Base-by-base conservation (phyloP, 441 rosid species). In the Arabidopsis lyrata region DNA sequence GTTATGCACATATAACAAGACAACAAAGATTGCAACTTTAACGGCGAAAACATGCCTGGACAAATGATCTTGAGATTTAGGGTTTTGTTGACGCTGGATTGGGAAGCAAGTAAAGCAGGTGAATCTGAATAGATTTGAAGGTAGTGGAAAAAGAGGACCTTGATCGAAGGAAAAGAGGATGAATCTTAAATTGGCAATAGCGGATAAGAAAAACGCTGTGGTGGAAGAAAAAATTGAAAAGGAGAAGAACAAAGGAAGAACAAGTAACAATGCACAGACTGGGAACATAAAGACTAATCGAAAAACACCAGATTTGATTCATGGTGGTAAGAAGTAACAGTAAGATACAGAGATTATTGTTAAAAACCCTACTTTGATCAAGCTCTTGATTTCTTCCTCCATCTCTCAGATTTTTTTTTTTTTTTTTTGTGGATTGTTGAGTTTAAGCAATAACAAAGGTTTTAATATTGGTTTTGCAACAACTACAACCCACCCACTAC, bases 181-280 rank as follows among this genome's bases (percentile, higher is more conserved):
- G 79, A 90, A 94, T 62, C 84, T 87, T 74, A 70, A 80, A 58
- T 38, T 83, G 57, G 83, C 80, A 1, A 86, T 83, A 0, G 68
- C 52, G 16, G 52, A 49, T 1, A 90, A 80, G 64, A 76, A 84
- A 77, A 82, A 88, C 6, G 78, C 41, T 0, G 86, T 73, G 56
- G 35, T 6, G 18, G 59, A 83, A 34, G 76, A 5, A 2, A 86
- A 70, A 47, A 78, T 29, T 41, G 81, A 68, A 45, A 83, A 38
- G 72, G 81, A 50, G 79, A 86, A 77, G 3, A 45, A 57, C 18
- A 45, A 15, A 47, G 66, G 66, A 61, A 61, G 18, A 8, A 39
- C 3, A 11, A 20, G n/a, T 2, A 60, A 38, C 11, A 38, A 8
- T 20, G 11, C 18, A 41, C 49, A 61, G 1, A 61, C 35, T 0